Conservation (phyloP, 164 flowering plant genomes). For the Protea cynaroides region DNA sequence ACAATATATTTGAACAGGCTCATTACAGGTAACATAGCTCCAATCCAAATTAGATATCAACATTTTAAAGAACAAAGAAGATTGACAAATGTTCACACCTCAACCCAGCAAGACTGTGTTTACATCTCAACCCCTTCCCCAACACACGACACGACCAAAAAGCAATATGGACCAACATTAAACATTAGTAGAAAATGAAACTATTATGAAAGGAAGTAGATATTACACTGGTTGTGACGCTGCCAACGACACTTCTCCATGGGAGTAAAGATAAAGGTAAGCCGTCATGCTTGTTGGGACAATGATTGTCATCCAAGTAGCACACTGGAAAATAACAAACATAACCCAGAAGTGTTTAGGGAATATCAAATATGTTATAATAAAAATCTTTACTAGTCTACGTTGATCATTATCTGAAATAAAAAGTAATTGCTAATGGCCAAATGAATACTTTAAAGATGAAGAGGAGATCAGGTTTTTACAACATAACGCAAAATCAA, state of each 20-base stretch:
- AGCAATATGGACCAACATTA: background rate
- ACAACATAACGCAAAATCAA: too few relatives aligned
- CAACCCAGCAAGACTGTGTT: too few relatives aligned
- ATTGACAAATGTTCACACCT: too few relatives aligned
- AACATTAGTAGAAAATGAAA: background rate
- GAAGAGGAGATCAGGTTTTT: too few relatives aligned
- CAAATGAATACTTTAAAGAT: too few relatives aligned
- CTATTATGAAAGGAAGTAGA: conserved; percentile 48
- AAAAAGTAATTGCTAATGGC: too few relatives aligned
- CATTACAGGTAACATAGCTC: too few relatives aligned
- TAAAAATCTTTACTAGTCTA: background rate
- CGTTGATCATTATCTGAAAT: background rate
- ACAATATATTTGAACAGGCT: too few relatives aligned
- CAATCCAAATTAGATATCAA: background rate
- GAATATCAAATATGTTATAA: background rate
- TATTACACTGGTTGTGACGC: conserved; percentile 99
- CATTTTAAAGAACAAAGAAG: background rate
- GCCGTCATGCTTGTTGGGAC: conserved; percentile 97
- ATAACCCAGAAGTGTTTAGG: background rate
- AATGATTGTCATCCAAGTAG: conserved; percentile 94
- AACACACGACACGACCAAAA: background rate
- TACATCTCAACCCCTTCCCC: too few relatives aligned
- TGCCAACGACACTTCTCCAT: conserved; percentile 94
- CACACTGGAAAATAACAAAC: conserved; percentile 54
- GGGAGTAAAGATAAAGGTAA: conserved; percentile 92